Evolutionary conservation across 2,329 filamentous ascomycete species (phyloP).

Genomic region (Clonostachys rhizophaga): DNA sequence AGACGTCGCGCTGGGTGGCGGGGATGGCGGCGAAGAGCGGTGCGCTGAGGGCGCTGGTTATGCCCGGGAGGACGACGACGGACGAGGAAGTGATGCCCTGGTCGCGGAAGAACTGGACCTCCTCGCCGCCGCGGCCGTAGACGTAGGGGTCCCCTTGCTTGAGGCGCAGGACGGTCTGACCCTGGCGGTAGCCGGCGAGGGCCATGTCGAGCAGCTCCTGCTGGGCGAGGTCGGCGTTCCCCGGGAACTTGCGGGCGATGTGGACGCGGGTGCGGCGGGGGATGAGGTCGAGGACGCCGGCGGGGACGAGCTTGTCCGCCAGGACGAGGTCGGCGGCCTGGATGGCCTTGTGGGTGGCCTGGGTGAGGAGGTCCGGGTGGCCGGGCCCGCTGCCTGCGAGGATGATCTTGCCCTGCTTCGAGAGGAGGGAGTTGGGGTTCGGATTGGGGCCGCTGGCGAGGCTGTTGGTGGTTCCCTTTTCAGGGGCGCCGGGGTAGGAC

Average conservation of each 20-base stretch:
- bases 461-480: not conserved
- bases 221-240: constrained; percentile 91
- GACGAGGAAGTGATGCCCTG: constrained; percentile 59
- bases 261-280: constrained; percentile 84
- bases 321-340: constrained; percentile 72
- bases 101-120: constrained; percentile 76
- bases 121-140: constrained; percentile 91
- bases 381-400: constrained; percentile 91
- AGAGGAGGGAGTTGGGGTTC: constrained; percentile 9
- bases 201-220: constrained; percentile 81
- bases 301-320: constrained; percentile 81
- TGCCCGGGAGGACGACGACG: constrained; percentile 74
- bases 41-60: constrained; percentile 83
- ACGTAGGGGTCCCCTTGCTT: constrained; percentile 98
- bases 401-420: constrained; percentile 66
- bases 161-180: constrained; percentile 78
- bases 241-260: constrained; percentile 96
- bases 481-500: constrained; percentile 51
- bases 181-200: constrained; percentile 57
- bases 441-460: constrained; percentile 6
- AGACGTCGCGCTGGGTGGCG: constrained; percentile 80
- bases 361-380: constrained; percentile 86
- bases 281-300: constrained; percentile 81
- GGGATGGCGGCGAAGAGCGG: constrained; percentile 87
- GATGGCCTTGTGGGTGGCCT: constrained; percentile 74